Percentiles rank a stretch among this genome's conserved stretches.
phyloP scores from a whole-genome alignment of 2,329 filamentous ascomycete species.

The Talaromyces sp. region DNA sequence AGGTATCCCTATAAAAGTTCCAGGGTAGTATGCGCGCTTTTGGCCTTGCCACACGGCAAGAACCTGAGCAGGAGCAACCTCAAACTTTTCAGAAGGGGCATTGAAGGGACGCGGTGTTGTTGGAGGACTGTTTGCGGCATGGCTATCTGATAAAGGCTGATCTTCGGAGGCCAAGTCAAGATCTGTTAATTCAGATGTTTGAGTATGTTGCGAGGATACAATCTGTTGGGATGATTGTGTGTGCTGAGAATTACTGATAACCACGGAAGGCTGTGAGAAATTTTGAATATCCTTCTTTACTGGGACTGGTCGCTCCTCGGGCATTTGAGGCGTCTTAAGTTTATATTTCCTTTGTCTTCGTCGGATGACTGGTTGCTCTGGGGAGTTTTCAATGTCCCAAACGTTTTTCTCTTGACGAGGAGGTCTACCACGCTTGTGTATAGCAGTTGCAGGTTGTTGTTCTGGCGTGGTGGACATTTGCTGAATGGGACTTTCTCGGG shows the following conservation, averaged over 20 bases:
- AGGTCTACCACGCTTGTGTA: slow-evolving; percentile 26
- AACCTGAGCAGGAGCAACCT: slow-evolving; percentile 55
- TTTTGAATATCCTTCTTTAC: slow-evolving; percentile 9
- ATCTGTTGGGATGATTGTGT: not conserved
- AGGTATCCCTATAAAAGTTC: slow-evolving; percentile 57
- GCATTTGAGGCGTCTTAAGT: slow-evolving; percentile 8
- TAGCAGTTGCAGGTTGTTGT: slow-evolving; percentile 18
- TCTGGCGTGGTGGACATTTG: slow-evolving; percentile 14
- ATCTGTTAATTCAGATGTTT: slow-evolving; percentile 21
- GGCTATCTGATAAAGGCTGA: slow-evolving; percentile 10
- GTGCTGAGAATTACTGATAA: slow-evolving; percentile 12
- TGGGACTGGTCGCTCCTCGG: slow-evolving; percentile 5
- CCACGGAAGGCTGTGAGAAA: slow-evolving; percentile 5
- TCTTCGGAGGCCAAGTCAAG: slow-evolving; percentile 15
- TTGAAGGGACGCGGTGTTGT: slow-evolving; percentile 14
- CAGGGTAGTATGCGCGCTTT: slow-evolving; percentile 62
- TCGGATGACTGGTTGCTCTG: slow-evolving; percentile 26
- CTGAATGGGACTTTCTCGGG: slow-evolving; percentile 14
- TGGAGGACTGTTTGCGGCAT: slow-evolving; percentile 15
- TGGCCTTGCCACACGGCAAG: slow-evolving; percentile 61
- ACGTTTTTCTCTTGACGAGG: slow-evolving; percentile 32
- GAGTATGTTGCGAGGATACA: not conserved
- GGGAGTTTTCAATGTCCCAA: slow-evolving; percentile 42
- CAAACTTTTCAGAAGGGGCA: slow-evolving; percentile 16
- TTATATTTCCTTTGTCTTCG: slow-evolving; percentile 19